Percentiles rank a stretch among this genome's conserved stretches.
phyloP scores from a whole-genome alignment of 352 stramenopile species.

The Globisporangium cederbergense region DNA sequence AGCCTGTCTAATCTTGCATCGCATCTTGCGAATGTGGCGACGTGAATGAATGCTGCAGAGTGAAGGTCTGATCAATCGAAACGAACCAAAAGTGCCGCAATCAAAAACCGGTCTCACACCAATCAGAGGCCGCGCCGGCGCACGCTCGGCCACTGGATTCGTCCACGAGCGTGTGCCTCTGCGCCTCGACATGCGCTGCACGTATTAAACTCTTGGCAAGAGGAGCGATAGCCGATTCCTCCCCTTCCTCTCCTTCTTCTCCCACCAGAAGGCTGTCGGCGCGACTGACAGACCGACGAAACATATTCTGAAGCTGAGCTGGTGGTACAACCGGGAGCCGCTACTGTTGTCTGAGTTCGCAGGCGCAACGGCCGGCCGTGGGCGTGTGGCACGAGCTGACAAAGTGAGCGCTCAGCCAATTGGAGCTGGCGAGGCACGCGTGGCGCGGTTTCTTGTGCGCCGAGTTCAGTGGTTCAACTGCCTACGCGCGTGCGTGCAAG shows the following conservation, averaged over 20 bases:
- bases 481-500: too few relatives aligned
- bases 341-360: too few relatives aligned
- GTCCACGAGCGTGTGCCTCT: conserved; percentile 1
- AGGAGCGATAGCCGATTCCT: not conserved
- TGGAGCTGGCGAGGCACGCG: not conserved
- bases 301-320: too few relatives aligned
- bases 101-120: not conserved
- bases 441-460: not conserved
- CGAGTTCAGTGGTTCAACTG: not conserved
- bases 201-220: not conserved
- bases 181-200: not conserved
- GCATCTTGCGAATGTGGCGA: not conserved
- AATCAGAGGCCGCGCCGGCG: not conserved
- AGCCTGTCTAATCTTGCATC: not conserved
- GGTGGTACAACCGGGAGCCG: too few relatives aligned
- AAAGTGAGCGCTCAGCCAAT: not conserved
- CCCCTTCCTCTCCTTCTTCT: too few relatives aligned
- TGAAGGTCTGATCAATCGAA: conserved; percentile 4
- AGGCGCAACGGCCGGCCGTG: too few relatives aligned
- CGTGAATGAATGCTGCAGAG: not conserved
- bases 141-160: conserved; percentile 1
- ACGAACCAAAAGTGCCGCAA: not conserved
- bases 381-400: too few relatives aligned
- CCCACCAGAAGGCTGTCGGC: too few relatives aligned
- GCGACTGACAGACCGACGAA: not conserved